phyloP scores from a whole-genome alignment of 148 eudicot genomes.

The Dianthus caryophyllus region DNA sequence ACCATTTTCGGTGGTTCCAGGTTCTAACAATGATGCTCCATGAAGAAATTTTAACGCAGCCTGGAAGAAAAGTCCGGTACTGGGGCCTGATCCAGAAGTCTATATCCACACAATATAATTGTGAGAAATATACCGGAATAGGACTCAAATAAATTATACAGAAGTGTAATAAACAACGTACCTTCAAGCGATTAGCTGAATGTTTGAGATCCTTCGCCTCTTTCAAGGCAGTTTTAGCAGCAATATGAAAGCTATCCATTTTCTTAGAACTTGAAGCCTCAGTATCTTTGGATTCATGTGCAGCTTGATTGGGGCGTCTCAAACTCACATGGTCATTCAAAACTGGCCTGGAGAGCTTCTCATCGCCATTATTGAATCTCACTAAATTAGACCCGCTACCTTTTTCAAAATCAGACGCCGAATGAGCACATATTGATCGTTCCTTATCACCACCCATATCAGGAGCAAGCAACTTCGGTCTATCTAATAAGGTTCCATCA shows the following conservation, averaged over 20 bases:
- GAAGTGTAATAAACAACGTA: constrained; percentile 2
- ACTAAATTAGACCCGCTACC: constrained; percentile 17
- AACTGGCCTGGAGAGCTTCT: constrained; percentile 14
- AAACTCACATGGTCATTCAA: constrained; percentile 15
- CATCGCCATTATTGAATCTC: constrained; percentile 22
- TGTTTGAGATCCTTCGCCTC: constrained; percentile 45
- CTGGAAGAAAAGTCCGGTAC: constrained; percentile 44
- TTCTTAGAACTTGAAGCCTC: constrained; percentile 29
- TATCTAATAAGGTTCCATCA: constrained; percentile 19
- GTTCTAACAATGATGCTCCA: constrained; percentile 45
- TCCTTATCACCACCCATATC: constrained; percentile 22
- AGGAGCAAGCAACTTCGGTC: constrained; percentile 14
- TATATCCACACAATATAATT: constrained; percentile 12
- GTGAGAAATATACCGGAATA: constrained; percentile 15
- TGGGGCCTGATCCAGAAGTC: constrained; percentile 34
- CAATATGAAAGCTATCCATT: constrained; percentile 21
- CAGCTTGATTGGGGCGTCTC: constrained; percentile 9
- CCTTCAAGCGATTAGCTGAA: constrained; percentile 46
- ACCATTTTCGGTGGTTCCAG: constrained; percentile 29
- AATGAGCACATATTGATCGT: constrained; percentile 15
- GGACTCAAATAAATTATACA: constrained; percentile 7
- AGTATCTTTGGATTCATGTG: constrained; percentile 11
- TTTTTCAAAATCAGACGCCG: constrained; percentile 21
- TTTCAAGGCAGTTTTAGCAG: constrained; percentile 42
- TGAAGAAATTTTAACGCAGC: constrained; percentile 52